A percentile compares a stretch with the other conserved stretches of the same genome.
These are phyloP conservation scores for Trypethelium eluteriae DNA, from an alignment of 495 filamentous ascomycete species.

Conservation along the genomic window DNA sequence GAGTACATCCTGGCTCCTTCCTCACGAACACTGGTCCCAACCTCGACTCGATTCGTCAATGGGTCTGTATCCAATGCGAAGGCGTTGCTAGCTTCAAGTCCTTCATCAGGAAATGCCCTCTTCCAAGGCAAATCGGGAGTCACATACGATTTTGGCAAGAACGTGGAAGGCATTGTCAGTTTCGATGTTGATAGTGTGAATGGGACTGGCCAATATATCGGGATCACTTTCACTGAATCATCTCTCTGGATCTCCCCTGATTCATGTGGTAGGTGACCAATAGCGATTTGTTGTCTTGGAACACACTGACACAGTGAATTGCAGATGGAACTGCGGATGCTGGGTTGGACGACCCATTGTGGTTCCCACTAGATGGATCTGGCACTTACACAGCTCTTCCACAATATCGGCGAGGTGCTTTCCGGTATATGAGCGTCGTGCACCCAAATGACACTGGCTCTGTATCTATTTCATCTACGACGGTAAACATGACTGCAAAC, in stretches of 20 bases:
- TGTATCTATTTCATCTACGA: constrained; percentile 24
- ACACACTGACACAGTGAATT: neutral
- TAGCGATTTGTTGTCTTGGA: neutral
- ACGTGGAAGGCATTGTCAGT: constrained; percentile 40
- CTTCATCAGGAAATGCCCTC: constrained; percentile 25
- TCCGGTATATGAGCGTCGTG: constrained; percentile 39
- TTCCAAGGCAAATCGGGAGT: constrained; percentile 37
- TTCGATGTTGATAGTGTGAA: constrained; percentile 29
- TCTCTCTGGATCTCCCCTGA: constrained; percentile 39
- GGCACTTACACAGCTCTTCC: constrained; percentile 33
- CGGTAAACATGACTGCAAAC: constrained; percentile 25
- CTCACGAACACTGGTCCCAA: constrained; percentile 33
- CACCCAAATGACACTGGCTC: constrained; percentile 25
- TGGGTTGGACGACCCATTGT: constrained; percentile 38
- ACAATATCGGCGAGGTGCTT: constrained; percentile 38
- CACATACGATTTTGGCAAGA: constrained; percentile 43
- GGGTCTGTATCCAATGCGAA: constrained; percentile 35
- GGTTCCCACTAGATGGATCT: constrained; percentile 32
- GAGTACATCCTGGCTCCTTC: constrained; percentile 42
- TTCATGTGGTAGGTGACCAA: constrained; percentile 18
- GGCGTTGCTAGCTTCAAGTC: constrained; percentile 24
- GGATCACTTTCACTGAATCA: constrained; percentile 41
- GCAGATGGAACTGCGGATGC: constrained; percentile 40
- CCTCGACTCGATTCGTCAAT: constrained; percentile 34
- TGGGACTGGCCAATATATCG: constrained; percentile 35